Conservation (phyloP, 371 early-diverging fungal species). For the Saksenaea vasiformis region DNA sequence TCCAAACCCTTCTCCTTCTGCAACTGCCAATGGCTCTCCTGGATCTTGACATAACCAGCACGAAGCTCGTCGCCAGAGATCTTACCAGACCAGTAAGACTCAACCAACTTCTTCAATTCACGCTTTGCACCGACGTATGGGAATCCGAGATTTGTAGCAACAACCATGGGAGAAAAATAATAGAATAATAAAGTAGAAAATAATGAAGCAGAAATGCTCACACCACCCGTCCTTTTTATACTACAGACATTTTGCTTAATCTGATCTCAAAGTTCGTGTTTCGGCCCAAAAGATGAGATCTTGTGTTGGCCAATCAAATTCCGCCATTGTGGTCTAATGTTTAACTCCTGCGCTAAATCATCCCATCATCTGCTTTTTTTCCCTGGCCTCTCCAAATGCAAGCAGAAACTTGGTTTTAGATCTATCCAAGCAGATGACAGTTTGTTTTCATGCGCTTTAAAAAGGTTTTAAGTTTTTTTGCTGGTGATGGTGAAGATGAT, state of each 20-base stretch:
- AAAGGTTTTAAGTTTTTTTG: too few relatives aligned
- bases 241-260: background rate
- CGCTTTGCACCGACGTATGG: constrained; percentile 85
- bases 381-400: background rate
- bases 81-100: constrained; percentile 93
- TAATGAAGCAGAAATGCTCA: background rate
- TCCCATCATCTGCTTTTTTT: background rate
- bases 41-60: constrained; percentile 74
- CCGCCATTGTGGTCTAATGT: background rate
- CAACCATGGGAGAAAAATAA: constrained; percentile 60
- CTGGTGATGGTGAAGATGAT: background rate
- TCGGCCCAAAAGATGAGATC: constrained; percentile 1
- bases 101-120: constrained; percentile 88
- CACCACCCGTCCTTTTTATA: background rate
- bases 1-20: constrained; percentile 80
- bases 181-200: background rate
- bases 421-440: background rate
- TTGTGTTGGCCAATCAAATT: constrained; percentile 1
- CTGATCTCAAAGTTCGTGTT: background rate
- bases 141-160: constrained; percentile 78
- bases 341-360: background rate
- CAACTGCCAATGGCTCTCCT: constrained; percentile 87
- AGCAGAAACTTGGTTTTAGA: background rate
- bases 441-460: too few relatives aligned
- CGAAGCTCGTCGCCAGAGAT: constrained; percentile 72